Evolutionary conservation across 768 basidiomycete species (phyloP).

Genomic region (Psilocybe subaeruginosa): DNA sequence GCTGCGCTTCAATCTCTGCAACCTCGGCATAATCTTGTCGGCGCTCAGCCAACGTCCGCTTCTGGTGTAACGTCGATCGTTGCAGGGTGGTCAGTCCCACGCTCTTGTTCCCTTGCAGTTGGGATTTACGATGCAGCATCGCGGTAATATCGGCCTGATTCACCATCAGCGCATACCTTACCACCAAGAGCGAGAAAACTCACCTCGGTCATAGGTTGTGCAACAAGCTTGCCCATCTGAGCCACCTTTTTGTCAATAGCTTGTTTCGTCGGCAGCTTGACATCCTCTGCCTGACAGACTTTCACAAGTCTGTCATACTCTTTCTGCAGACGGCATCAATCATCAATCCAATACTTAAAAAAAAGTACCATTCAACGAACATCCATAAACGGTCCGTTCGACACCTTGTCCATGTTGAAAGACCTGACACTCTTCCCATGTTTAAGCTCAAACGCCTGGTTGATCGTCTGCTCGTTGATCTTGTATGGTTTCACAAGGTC

Average conservation of each 20-base stretch:
- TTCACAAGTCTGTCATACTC: constrained; percentile 69
- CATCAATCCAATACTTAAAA: constrained; percentile 1
- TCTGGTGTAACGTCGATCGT: constrained; percentile 67
- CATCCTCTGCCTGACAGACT: constrained; percentile 48
- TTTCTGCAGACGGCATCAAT: constrained; percentile 43
- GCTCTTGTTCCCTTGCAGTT: constrained; percentile 34
- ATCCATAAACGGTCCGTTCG: constrained; percentile 65
- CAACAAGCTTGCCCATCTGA: constrained; percentile 60
- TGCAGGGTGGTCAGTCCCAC: constrained; percentile 52
- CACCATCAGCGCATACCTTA: background rate
- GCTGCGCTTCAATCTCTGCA: constrained; percentile 59
- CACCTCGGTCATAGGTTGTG: constrained; percentile 82
- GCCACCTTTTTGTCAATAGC: constrained; percentile 66
- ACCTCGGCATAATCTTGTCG: constrained; percentile 74
- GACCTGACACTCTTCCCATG: constrained; percentile 67
- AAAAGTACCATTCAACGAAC: constrained; percentile 45
- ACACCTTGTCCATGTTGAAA: constrained; percentile 86
- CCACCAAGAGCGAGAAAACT: background rate
- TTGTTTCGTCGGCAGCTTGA: constrained; percentile 69
- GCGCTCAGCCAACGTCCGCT: constrained; percentile 72
- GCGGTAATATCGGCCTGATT: constrained; percentile 77
- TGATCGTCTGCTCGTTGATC: constrained; percentile 63
- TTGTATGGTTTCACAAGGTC: constrained; percentile 70
- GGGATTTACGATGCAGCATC: constrained; percentile 74
- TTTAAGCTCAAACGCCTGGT: constrained; percentile 73